A percentile compares a stretch with the other conserved stretches of the same genome.
Evolutionary conservation across 1,139 yeast species (phyloP).

Genomic region (Taphrina sp.): DNA sequence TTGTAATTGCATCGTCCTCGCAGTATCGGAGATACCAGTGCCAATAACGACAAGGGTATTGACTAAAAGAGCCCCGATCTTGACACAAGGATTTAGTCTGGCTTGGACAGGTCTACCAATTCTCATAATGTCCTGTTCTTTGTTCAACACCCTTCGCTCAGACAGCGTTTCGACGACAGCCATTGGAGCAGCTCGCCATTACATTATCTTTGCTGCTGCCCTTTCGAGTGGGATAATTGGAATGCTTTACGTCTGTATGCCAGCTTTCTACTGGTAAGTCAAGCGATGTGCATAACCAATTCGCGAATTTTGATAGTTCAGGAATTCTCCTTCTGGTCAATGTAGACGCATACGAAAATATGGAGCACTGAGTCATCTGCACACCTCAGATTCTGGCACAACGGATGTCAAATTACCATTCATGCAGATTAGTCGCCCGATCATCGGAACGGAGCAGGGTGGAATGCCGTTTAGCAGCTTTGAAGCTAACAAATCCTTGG

Average conservation of each 20-base stretch:
- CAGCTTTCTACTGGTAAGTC: slow-evolving; percentile 15
- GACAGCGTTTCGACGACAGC: not conserved
- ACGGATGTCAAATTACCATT: no score
- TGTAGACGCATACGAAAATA: not conserved
- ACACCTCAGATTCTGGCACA: not conserved
- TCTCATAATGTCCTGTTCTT: not conserved
- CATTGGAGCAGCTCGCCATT: not conserved
- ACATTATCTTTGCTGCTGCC: slow-evolving; percentile 8
- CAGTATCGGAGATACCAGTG: slow-evolving; percentile 11
- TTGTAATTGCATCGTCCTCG: not conserved
- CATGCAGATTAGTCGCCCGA: not conserved
- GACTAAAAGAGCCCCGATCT: slow-evolving; percentile 7
- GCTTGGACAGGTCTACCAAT: slow-evolving; percentile 30
- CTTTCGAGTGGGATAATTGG: slow-evolving; percentile 15
- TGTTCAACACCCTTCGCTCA: not conserved
- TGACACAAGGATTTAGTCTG: slow-evolving; percentile 3
- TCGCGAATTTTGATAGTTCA: not conserved
- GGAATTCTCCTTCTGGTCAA: not conserved
- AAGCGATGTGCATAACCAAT: not conserved
- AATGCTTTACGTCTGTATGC: slow-evolving; percentile 8
- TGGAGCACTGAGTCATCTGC: not conserved
- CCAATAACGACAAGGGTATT: not conserved
- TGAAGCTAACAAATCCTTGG: no score
- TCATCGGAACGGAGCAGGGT: not conserved
- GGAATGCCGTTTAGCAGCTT: no score